Conservation (phyloP, 73 alveolate species). For the Halteria grandinella region DNA sequence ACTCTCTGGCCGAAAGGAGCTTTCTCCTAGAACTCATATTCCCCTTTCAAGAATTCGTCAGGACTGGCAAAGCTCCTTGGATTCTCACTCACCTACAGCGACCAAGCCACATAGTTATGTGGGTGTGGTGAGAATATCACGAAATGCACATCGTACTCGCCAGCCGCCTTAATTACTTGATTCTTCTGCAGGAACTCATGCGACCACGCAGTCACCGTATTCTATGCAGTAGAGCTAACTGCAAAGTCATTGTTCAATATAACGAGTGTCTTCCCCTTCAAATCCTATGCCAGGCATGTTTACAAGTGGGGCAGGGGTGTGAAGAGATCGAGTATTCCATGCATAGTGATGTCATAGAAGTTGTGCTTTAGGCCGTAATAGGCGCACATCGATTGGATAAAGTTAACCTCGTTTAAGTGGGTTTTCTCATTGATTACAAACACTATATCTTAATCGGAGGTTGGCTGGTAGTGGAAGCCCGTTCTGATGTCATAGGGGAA, state of each 20-base stretch:
- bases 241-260: constrained; percentile 9
- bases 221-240: constrained; percentile 5
- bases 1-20: constrained; percentile 23
- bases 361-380: constrained; percentile 7
- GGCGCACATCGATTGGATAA: constrained; percentile 4
- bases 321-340: constrained; percentile 11
- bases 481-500: constrained; percentile 28
- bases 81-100: neutral
- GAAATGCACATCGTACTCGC: constrained; percentile 26
- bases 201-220: constrained; percentile 21
- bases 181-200: constrained; percentile 10
- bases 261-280: constrained; percentile 13
- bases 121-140: constrained; percentile 25
- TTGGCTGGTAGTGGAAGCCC: constrained; percentile 20
- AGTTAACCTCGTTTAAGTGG: constrained; percentile 9
- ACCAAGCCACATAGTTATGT: constrained; percentile 30
- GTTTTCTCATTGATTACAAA: constrained; percentile 26
- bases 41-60: neutral
- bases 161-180: constrained; percentile 9
- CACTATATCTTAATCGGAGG: constrained; percentile 16
- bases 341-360: constrained; percentile 38
- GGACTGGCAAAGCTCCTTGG: neutral
- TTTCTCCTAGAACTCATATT: constrained; percentile 23
- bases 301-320: constrained; percentile 9
- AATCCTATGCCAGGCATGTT: constrained; percentile 6